Evolutionary conservation across 2,329 filamentous ascomycete genomes (phyloP), one percentile per base, ranked within the genome.

Genomic region (Byssochlamys sp.): DNA sequence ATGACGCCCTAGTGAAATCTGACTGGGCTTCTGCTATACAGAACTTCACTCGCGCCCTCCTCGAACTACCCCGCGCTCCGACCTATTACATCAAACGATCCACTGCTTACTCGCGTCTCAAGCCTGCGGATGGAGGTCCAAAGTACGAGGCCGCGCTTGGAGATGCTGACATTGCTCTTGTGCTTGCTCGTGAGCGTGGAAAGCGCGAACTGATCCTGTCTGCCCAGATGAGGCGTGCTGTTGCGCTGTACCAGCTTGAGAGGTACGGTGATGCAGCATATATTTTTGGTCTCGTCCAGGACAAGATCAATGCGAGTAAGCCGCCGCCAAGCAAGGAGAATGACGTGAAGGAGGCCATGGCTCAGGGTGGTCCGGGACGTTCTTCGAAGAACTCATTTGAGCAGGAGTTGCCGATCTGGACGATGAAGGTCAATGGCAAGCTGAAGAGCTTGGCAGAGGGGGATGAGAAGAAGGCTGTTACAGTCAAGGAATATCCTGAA

Each of bases 11-110:
- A 58, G 75, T 82, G 28, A 77, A 74, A 7, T 81, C 80, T 54
- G 80, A 91, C 59, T 92, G 84, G 72, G 75, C 80, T 4, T 78
- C 80, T 52, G 91, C 89, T 51, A 82, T 96, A 63, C 71, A 77
- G 35, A 81, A 85, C 65, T 87, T 88, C 61, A 87, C 87, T 6
- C 73, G 77, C 45, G 90, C 89, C 5, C 77, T 95, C 27, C 65
- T 72, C 33, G 75, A 83, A 60, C 79, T 79, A 11, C 84, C 86
- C 0, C 78, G 77, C 45, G 90, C 89, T 2, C 88, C 90, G 1
- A 75, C 82, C 53, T 96, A 94, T 83, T 87, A 92, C 61, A 83
- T 94, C 61, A 85, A 88, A 63, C 89, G 92, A 24, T 88, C 90
- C 3, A 90, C 86, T 49, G 90, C 90, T 45, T 86, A 91, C 69